Evolutionary conservation across 2,329 filamentous ascomycete species (phyloP).

Genomic region (Ophiostoma ips): DNA sequence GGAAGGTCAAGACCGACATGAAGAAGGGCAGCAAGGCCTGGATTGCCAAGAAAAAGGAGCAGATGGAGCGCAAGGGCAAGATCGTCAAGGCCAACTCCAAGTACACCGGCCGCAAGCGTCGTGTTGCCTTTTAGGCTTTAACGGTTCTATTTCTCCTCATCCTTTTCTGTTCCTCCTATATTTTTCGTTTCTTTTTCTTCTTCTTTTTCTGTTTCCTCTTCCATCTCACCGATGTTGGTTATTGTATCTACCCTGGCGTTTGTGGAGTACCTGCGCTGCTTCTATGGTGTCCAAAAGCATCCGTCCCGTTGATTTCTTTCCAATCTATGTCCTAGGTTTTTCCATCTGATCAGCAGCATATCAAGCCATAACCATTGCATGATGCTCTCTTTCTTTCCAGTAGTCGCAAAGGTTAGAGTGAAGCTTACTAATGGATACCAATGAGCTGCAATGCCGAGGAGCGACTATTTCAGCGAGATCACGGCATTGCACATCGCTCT

Average conservation of each 20-base stretch:
- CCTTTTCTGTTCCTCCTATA: not conserved
- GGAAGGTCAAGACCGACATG: conserved; percentile 33
- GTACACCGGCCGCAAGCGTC: conserved; percentile 83
- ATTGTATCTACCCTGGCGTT: not conserved
- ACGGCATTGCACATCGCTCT: not conserved
- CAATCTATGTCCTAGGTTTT: not conserved
- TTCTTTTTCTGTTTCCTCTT: not conserved
- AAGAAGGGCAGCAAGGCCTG: conserved; percentile 76
- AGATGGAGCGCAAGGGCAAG: conserved; percentile 91
- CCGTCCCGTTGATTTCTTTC: not conserved
- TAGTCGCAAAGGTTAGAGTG: too few species aligned
- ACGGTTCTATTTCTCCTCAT: too few species aligned
- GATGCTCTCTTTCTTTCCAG: not conserved
- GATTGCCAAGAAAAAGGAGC: conserved; percentile 78
- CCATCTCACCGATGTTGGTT: not conserved
- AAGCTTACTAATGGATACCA: not conserved
- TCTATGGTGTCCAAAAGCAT: not conserved
- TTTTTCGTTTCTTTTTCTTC: not conserved
- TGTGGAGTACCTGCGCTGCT: not conserved
- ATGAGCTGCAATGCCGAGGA: not conserved
- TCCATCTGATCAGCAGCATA: not conserved
- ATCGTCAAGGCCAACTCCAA: conserved; percentile 85
- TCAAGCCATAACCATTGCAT: not conserved
- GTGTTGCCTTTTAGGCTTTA: conserved; percentile 59
- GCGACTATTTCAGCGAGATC: not conserved